phyloP scores from a whole-genome alignment of 768 basidiomycete species.

The Tephrocybe sp. region DNA sequence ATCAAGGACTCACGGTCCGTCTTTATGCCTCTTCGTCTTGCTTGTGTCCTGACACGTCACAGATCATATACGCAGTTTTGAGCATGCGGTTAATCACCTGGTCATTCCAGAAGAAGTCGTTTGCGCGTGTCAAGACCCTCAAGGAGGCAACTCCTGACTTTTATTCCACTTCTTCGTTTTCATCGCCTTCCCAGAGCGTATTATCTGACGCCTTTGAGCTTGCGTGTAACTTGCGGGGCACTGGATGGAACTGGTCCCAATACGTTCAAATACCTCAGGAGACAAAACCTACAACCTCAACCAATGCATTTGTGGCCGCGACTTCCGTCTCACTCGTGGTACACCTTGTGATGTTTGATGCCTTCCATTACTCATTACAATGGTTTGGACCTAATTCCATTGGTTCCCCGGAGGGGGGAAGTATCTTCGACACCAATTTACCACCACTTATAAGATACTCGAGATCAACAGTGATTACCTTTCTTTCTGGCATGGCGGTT shows the following conservation, averaged over 20 bases:
- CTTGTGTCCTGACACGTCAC: not conserved
- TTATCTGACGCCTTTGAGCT: conserved; percentile 50
- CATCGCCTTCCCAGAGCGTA: conserved; percentile 14
- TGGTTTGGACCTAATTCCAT: conserved; percentile 43
- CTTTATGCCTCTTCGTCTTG: not conserved
- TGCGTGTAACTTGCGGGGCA: conserved; percentile 49
- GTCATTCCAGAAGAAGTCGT: conserved; percentile 37
- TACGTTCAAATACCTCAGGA: conserved; percentile 41
- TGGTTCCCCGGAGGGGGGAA: conserved; percentile 36
- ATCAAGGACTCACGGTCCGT: conserved; percentile 47
- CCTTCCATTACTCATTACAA: conserved; percentile 46
- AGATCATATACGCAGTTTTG: conserved; percentile 38
- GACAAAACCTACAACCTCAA: conserved; percentile 38
- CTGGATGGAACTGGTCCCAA: conserved; percentile 61
- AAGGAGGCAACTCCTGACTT: conserved; percentile 11
- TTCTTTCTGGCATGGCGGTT: conserved; percentile 42
- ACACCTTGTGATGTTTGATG: conserved; percentile 43
- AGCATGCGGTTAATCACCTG: conserved; percentile 41
- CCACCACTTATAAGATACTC: conserved; percentile 35
- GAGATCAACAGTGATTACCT: conserved; percentile 45
- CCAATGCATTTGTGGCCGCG: conserved; percentile 32
- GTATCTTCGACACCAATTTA: conserved; percentile 41
- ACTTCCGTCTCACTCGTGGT: conserved; percentile 32
- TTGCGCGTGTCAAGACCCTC: conserved; percentile 23
- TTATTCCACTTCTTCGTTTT: conserved; percentile 8